Percentiles rank a stretch among this genome's conserved stretches.
Conservation (phyloP, 495 filamentous ascomycete species). For the Penicillium desertorum region DNA sequence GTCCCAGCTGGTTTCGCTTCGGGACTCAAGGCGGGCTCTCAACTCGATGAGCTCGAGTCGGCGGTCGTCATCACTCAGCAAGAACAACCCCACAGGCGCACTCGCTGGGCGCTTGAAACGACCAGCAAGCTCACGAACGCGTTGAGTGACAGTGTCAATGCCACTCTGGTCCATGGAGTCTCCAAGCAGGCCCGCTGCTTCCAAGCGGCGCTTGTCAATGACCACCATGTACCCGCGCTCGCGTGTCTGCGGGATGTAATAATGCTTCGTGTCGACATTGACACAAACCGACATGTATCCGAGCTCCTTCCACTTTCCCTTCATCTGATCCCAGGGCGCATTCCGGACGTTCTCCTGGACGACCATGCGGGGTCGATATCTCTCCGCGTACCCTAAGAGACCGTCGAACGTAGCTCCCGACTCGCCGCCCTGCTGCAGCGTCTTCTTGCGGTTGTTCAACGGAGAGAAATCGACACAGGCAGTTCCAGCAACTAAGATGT, state of each 20-base stretch:
- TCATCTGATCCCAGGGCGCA: constrained; percentile 63
- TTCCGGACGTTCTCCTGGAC: constrained; percentile 71
- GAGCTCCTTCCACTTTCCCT: constrained; percentile 46
- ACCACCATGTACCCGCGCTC: constrained; percentile 70
- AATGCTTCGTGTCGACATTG: constrained; percentile 69
- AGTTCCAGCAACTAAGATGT: constrained; percentile 73
- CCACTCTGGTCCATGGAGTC: constrained; percentile 12
- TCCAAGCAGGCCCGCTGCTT: constrained; percentile 15
- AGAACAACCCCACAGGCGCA: constrained; percentile 60
- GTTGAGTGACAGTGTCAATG: constrained; percentile 30
- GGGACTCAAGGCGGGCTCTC: constrained; percentile 23
- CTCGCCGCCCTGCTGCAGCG: constrained; percentile 57
- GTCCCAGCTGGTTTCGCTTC: constrained; percentile 51
- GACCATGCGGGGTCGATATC: constrained; percentile 59
- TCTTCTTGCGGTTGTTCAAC: constrained; percentile 40
- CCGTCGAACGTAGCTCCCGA: constrained; percentile 69
- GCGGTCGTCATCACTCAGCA: constrained; percentile 58
- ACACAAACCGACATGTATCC: constrained; percentile 53
- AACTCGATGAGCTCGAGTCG: constrained; percentile 51
- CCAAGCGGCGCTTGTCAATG: constrained; percentile 46
- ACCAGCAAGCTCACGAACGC: constrained; percentile 29
- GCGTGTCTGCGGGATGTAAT: constrained; percentile 78
- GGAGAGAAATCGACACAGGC: constrained; percentile 71
- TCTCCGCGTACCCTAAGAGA: constrained; percentile 56
- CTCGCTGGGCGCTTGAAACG: constrained; percentile 59